These are phyloP conservation scores for Ilex asprella DNA, from an alignment of 257 asterid genomes.

Conservation along the genomic window DNA sequence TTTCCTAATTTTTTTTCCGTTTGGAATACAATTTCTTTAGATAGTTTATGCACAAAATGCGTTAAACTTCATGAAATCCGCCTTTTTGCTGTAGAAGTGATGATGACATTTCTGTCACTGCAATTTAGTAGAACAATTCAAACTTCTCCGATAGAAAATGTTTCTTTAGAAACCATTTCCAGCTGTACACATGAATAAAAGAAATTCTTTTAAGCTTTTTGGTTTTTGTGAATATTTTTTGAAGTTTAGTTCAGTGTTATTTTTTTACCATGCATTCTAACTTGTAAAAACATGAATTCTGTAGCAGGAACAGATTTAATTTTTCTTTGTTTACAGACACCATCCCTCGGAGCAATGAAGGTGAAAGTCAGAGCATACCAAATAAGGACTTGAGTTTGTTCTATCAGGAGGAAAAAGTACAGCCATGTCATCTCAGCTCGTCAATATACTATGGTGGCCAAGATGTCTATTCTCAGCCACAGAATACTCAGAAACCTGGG, in stretches of 20 bases:
- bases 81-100: too few species aligned
- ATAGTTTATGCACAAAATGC: too few species aligned
- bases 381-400: constrained; percentile 30
- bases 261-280: background rate
- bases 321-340: constrained; percentile 17
- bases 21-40: too few species aligned
- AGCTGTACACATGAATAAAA: too few species aligned
- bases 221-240: background rate
- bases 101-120: too few species aligned
- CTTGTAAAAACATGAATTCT: too few species aligned
- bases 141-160: too few species aligned
- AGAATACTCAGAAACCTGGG: constrained; percentile 37
- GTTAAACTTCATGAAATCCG: too few species aligned
- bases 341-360: constrained; percentile 23
- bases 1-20: too few species aligned
- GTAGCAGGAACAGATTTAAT: background rate
- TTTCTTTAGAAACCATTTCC: background rate
- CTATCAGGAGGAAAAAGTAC: constrained; percentile 44
- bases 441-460: constrained; percentile 90
- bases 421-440: constrained; percentile 70
- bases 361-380: constrained; percentile 19
- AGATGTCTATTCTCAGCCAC: constrained; percentile 60
- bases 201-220: background rate
- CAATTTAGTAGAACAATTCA: too few species aligned
- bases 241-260: background rate